Evolutionary conservation across 768 basidiomycete genomes (phyloP), one percentile per base, ranked within the genome.

Genomic region (Tephrocybe rancida): DNA sequence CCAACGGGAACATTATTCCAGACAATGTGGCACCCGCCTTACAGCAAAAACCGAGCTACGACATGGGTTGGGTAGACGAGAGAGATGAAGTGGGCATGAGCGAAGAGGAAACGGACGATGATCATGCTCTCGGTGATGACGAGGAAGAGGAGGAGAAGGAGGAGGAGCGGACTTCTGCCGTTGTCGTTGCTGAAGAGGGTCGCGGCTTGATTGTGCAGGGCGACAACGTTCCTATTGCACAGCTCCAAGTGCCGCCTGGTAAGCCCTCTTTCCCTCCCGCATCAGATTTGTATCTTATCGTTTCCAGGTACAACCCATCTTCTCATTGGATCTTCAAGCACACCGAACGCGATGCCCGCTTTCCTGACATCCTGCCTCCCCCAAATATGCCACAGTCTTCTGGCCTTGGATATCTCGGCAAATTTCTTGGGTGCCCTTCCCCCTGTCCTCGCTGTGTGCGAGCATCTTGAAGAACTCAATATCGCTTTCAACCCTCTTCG

Each of bases 331-430:
- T 86, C 86, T 18, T 90, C 88, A 1, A 77, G 72, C 54, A 90
- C 86, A 3, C 91, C 90, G 32, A 90, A 86, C 61, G 83, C 81
- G 46, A 81, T 98, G 52, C 88, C 91, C 18, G 63, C 81, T 2
- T 92, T 95, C 67, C 79, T 98, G 50, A 79, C 84, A 10, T 74
- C 67, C 48, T 77, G 79, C 6, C 73, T 98, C 3, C 91, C 92
- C 22, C 81, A 83, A 56, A 90, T 95, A 54, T 78, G 81, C 41
- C 74, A 80, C 46, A 87, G 90, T 24, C 82, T 99, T 39, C 85
- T 99, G 52, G 94, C 92, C 9, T 83, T 98, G 41, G 97, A 99
- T 71, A 89, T 99, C 37, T 95, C 94, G 29, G 84, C 86, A 58
- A 95, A 95, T 68, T 88, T 89, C 62, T 80, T 96, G 43, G 82